phyloP scores from a whole-genome alignment of 352 stramenopile genomes.

The Phytophthora pinifolia region DNA sequence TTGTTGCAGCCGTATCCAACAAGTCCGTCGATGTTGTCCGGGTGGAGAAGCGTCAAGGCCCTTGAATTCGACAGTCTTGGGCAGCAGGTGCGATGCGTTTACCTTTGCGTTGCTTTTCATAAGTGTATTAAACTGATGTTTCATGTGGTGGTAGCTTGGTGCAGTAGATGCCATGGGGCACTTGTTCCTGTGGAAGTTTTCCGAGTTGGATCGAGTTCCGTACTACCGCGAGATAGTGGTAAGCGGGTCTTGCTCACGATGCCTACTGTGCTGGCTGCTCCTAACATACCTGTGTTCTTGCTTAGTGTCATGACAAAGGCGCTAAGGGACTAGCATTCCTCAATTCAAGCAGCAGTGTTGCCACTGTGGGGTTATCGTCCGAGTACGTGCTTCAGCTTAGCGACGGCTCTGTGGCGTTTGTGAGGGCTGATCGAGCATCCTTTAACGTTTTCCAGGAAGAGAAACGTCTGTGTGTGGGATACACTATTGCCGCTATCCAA shows the following conservation, averaged over 20 bases:
- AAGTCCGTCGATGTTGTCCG: constrained; percentile 54
- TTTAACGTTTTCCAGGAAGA: constrained; percentile 48
- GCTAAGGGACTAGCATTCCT: constrained; percentile 76
- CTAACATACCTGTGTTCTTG: constrained; percentile 7
- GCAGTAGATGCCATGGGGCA: constrained; percentile 69
- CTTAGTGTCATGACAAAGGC: constrained; percentile 84
- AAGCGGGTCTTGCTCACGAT: constrained; percentile 9
- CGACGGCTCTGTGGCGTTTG: neutral
- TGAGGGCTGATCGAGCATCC: constrained; percentile 9
- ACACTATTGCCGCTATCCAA: constrained; percentile 73
- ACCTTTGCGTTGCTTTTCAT: neutral
- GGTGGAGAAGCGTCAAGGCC: constrained; percentile 66
- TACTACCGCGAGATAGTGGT: constrained; percentile 77
- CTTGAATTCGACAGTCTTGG: constrained; percentile 80
- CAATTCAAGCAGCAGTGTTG: constrained; percentile 77
- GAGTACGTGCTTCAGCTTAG: constrained; percentile 47
- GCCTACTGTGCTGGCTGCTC: neutral
- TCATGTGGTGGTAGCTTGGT: constrained; percentile 52
- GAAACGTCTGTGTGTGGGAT: constrained; percentile 86
- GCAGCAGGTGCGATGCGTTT: constrained; percentile 53
- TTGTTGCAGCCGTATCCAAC: constrained; percentile 55
- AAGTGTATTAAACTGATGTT: neutral
- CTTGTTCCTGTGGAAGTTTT: constrained; percentile 85
- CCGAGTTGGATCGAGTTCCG: constrained; percentile 56
- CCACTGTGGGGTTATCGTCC: constrained; percentile 70